A percentile compares a stretch with the other conserved stretches of the same genome.
phyloP scores from a whole-genome alignment of 441 rosid species.

The Corymbia calophylla region DNA sequence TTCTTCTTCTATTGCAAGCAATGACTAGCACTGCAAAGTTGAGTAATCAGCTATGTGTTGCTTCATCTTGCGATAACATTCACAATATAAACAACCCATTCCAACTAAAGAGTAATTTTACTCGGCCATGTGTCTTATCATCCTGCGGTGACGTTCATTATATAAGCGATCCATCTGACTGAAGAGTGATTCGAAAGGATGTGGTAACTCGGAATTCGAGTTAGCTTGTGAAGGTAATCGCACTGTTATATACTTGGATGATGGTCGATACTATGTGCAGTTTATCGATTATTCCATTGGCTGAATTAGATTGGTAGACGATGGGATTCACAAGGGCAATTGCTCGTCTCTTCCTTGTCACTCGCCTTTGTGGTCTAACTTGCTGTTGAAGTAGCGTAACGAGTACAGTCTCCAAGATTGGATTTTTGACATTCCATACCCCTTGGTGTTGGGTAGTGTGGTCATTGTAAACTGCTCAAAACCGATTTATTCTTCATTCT shows the following conservation, averaged over 20 bases:
- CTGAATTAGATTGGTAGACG: accelerated
- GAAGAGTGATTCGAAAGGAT: not conserved
- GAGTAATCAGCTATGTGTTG: accelerated
- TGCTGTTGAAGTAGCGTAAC: too few relatives aligned
- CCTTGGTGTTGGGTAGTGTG: too few relatives aligned
- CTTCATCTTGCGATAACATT: accelerated
- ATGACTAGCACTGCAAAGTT: accelerated
- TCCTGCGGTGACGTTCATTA: too few relatives aligned
- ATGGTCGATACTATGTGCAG: accelerated
- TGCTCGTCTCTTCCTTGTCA: too few relatives aligned
- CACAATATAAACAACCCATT: accelerated
- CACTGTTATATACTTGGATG: accelerated
- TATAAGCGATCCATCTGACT: not conserved
- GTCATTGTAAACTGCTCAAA: not conserved
- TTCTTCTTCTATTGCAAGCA: not conserved
- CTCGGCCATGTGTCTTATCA: not conserved
- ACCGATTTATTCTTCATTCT: accelerated
- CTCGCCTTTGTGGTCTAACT: too few relatives aligned
- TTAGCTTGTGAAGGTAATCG: not conserved
- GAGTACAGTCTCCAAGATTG: too few relatives aligned
- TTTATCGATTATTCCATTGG: accelerated
- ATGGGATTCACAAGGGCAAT: too few relatives aligned
- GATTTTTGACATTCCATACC: too few relatives aligned
- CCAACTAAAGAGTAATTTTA: not conserved
- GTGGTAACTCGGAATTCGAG: accelerated